Conservation (phyloP, 1,139 yeast species). For the Yamadazyma diddensiae region DNA sequence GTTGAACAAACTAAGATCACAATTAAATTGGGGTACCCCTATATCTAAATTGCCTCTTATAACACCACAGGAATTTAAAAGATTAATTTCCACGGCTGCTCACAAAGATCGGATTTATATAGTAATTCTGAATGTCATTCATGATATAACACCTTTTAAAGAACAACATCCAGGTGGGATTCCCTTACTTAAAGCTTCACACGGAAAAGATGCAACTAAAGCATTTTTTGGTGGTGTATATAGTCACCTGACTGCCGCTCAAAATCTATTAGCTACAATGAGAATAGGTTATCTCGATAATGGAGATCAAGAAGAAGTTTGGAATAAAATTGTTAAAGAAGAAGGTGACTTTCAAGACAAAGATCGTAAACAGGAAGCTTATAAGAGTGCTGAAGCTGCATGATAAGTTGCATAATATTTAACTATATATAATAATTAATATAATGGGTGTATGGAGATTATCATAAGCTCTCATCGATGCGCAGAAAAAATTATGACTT, state of each 20-base stretch:
- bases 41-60: slow-evolving; percentile 61
- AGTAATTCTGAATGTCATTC: slow-evolving; percentile 56
- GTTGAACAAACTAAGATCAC: slow-evolving; percentile 57
- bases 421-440: slow-evolving; percentile 3
- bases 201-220: slow-evolving; percentile 69
- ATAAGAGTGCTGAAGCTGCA: slow-evolving; percentile 47
- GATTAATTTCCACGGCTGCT: slow-evolving; percentile 32
- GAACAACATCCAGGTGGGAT: slow-evolving; percentile 74
- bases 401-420: slow-evolving; percentile 12
- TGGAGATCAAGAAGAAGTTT: slow-evolving; percentile 80
- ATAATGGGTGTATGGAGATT: too few species aligned
- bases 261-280: slow-evolving; percentile 71
- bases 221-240: slow-evolving; percentile 78
- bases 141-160: slow-evolving; percentile 70
- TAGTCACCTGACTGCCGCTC: slow-evolving; percentile 72
- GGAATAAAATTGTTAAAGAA: slow-evolving; percentile 55
- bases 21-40: slow-evolving; percentile 75
- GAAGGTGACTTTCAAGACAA: slow-evolving; percentile 34
- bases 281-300: slow-evolving; percentile 71
- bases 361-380: slow-evolving; percentile 23
- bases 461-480: too few species aligned
- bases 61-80: slow-evolving; percentile 48
- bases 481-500: too few species aligned
- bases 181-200: slow-evolving; percentile 56
- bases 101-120: slow-evolving; percentile 41